These are phyloP conservation scores for Heimioporus sp. DNA, from an alignment of 768 basidiomycete species.

Conservation along the genomic window DNA sequence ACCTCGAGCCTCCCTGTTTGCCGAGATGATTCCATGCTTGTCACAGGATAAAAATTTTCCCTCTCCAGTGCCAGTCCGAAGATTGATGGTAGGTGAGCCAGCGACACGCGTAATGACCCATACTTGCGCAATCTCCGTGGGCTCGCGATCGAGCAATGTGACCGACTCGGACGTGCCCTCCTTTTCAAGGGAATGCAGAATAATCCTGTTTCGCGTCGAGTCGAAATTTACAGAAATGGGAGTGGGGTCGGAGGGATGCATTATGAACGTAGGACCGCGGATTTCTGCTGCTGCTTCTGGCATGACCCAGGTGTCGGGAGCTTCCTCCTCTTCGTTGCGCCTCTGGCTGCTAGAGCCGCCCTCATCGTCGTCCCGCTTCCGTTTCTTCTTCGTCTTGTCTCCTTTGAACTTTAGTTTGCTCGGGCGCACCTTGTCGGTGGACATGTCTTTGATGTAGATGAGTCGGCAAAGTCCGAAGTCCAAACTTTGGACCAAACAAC, in stretches of 20 bases:
- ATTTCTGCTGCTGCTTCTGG: constrained; percentile 72
- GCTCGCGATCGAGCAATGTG: constrained; percentile 61
- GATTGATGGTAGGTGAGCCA: constrained; percentile 79
- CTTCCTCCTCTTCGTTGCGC: constrained; percentile 57
- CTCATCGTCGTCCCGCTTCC: constrained; percentile 59
- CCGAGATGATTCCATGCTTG: constrained; percentile 78
- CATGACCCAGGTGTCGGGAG: constrained; percentile 76
- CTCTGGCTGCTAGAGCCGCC: constrained; percentile 42
- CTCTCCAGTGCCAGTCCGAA: constrained; percentile 83
- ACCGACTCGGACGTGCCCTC: constrained; percentile 46
- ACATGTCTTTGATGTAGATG: constrained; percentile 23
- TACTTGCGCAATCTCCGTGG: constrained; percentile 83
- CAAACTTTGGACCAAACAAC: constrained; percentile 40
- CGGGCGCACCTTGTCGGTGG: constrained; percentile 54
- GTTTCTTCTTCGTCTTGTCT: constrained; percentile 81
- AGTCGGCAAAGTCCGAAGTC: constrained; percentile 23
- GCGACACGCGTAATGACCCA: constrained; percentile 90
- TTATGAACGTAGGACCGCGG: constrained; percentile 84
- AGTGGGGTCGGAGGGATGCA: constrained; percentile 78
- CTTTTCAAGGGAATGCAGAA: constrained; percentile 65
- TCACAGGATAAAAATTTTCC: constrained; percentile 91
- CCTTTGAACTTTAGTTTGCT: constrained; percentile 88
- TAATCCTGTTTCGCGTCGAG: constrained; percentile 68
- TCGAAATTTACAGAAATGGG: constrained; percentile 79
- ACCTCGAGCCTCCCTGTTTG: constrained; percentile 85